These are phyloP conservation scores for Monosiga brevicollis DNA, from an alignment of 78 protist species.

Conservation along the genomic window DNA sequence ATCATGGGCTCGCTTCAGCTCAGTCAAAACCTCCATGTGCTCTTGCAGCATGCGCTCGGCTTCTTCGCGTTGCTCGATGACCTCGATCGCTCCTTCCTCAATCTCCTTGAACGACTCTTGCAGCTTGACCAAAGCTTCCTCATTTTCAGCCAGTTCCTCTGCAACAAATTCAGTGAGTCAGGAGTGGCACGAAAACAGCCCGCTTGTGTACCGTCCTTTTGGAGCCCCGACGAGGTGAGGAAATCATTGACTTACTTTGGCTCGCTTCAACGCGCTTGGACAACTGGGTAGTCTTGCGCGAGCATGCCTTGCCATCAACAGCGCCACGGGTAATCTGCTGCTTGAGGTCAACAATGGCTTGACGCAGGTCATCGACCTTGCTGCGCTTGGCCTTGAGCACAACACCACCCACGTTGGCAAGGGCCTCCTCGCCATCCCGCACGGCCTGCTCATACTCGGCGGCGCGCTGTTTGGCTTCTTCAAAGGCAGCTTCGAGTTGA, in stretches of 20 bases:
- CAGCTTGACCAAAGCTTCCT: background rate
- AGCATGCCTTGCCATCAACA: too few relatives aligned
- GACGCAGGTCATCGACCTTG: slow-evolving; percentile 36
- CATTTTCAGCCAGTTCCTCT: too few relatives aligned
- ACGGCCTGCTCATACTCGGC: background rate
- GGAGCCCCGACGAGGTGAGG: too few relatives aligned
- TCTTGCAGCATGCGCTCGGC: slow-evolving; percentile 7
- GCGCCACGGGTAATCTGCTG: slow-evolving; percentile 7
- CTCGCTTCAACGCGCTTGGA: too few relatives aligned
- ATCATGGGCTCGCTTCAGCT: background rate
- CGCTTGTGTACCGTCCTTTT: background rate
- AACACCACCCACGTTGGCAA: slow-evolving; percentile 57
- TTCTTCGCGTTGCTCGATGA: slow-evolving; percentile 1
- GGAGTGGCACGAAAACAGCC: too few relatives aligned
- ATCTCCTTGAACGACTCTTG: background rate
- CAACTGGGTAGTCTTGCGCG: too few relatives aligned
- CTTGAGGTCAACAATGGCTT: background rate
- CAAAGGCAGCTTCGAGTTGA: background rate
- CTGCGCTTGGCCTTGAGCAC: slow-evolving; percentile 24
- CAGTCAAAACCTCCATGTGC: slow-evolving; percentile 12
- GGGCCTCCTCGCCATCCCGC: slow-evolving; percentile 27
- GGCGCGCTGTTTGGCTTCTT: background rate
- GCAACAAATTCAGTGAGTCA: too few relatives aligned
- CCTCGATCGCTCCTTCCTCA: slow-evolving; percentile 10
- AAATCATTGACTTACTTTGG: too few relatives aligned